Evolutionary conservation across 2,329 filamentous ascomycete genomes (phyloP), one percentile per base, ranked within the genome.

Genomic region (Trichophaea hybrida): DNA sequence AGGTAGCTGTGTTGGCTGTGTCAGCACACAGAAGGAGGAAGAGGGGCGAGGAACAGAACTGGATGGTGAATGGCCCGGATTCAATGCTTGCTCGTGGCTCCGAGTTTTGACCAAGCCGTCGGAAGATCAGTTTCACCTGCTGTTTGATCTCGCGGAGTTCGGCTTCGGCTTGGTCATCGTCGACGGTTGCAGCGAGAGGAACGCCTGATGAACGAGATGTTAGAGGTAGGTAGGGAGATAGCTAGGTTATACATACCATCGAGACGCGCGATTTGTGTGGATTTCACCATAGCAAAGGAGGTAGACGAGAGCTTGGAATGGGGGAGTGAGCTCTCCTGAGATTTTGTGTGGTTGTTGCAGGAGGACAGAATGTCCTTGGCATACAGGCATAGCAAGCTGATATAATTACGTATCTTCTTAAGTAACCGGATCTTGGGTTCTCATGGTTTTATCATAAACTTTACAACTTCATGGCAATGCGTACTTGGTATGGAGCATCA

Each of bases 31-130:
- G 40, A 34, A 24, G 40, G 38, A 37, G 17, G 44, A 34, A 34
- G 52, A 70, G 81, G 70, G 44, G 33, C 34, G 51, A 70, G 81
- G 70, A 24, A 24, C 24, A 24, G 24, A 81, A 94, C 86, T 98
- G 90, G 72, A 97, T 78, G 63, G 83, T 89, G 76, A 88, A 90
- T 70, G 78, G 76, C 65, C 85, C 83, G 66, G 84, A 86, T 74
- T 97, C 91, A 74, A 98, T 94, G 72, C 82, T 89, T 59, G 91
- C 93, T 75, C 95, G 89, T 52, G 85, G 80, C 71, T 94, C 91
- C 8, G 90, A 86, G 72, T 90, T 93, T 74, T 86, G 85, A 74
- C 84, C 91, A 66, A 98, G 78, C 66, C 88, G 83, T 69, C 90
- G 86, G 67, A 96, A 82, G 71, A 98, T 82, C 72, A 94, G 84